Evolutionary conservation across 345 rosid species (phyloP).

Genomic region (Melastoma malabathricum): DNA sequence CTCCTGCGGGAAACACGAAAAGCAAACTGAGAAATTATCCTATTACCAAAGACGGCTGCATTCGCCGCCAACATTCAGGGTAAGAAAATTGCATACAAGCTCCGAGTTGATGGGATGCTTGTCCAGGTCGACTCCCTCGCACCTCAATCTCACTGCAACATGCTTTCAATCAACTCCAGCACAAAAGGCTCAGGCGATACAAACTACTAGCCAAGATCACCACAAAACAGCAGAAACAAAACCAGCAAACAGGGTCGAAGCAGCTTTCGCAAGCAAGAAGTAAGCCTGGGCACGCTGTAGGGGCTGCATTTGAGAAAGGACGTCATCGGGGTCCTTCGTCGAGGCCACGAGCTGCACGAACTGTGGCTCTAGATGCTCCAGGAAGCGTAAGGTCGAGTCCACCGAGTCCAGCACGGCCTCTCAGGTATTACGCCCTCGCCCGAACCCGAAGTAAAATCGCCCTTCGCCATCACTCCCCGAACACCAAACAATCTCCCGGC

Average conservation of each 20-base stretch:
- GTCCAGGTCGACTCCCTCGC: constrained; percentile 61
- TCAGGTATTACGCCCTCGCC: constrained; percentile 38
- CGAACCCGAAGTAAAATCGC: constrained; percentile 26
- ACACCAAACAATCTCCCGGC: neutral
- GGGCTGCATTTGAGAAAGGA: constrained; percentile 50
- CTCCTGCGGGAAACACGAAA: constrained; percentile 35
- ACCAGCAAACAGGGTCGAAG: constrained; percentile 55
- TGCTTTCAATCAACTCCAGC: neutral
- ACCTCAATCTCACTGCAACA: constrained; percentile 64
- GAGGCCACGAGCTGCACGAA: constrained; percentile 43
- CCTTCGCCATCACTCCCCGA: neutral
- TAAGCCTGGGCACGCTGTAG: constrained; percentile 59
- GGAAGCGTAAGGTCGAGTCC: constrained; percentile 26
- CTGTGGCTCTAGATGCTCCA: constrained; percentile 36
- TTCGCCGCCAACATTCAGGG: neutral
- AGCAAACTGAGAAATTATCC: neutral
- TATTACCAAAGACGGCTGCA: neutral
- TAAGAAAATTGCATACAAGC: constrained; percentile 33
- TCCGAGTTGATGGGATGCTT: constrained; percentile 84
- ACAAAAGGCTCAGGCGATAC: neutral
- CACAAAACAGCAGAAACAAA: neutral
- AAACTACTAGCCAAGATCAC: neutral
- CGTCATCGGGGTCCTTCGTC: constrained; percentile 39
- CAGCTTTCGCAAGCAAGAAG: constrained; percentile 54
- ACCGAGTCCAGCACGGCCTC: constrained; percentile 57